A percentile compares a stretch with the other conserved stretches of the same genome.
These are phyloP conservation scores for Colletotrichum theobromicola DNA, from an alignment of 2,329 filamentous ascomycete genomes.

Conservation along the genomic window DNA sequence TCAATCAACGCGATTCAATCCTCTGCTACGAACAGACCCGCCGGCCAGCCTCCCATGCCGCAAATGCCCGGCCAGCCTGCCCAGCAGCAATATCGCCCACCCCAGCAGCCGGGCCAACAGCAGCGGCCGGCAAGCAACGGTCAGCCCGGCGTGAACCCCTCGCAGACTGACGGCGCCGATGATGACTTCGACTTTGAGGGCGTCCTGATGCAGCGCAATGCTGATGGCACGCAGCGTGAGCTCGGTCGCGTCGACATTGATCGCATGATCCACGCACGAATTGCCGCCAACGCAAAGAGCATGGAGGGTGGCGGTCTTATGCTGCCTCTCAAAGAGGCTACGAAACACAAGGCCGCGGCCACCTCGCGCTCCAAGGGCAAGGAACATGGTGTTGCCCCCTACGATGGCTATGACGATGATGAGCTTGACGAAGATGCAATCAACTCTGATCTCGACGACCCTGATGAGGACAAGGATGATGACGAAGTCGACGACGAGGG, in stretches of 20 bases:
- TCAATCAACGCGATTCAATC: constrained; percentile 69
- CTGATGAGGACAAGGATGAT: constrained; percentile 83
- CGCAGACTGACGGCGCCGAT: constrained; percentile 75
- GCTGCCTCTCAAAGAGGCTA: constrained; percentile 69
- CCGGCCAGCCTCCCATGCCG: constrained; percentile 35
- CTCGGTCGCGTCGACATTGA: constrained; percentile 71
- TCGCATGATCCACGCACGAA: constrained; percentile 69
- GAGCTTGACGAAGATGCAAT: constrained; percentile 91
- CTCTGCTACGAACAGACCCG: constrained; percentile 32
- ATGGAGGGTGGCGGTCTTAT: constrained; percentile 81
- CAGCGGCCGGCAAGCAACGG: constrained; percentile 26
- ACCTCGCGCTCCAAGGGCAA: constrained; percentile 21
- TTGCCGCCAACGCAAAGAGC: constrained; percentile 68
- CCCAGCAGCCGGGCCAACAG: constrained; percentile 33
- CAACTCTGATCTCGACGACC: constrained; percentile 96
- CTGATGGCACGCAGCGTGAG: constrained; percentile 58
- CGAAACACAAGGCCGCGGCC: constrained; percentile 35
- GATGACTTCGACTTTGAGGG: constrained; percentile 63
- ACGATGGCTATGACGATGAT: constrained; percentile 69
- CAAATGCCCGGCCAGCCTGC: constrained; percentile 28
- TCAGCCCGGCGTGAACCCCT: constrained; percentile 28
- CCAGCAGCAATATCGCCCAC: constrained; percentile 28
- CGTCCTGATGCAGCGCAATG: constrained; percentile 62
- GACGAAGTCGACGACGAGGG: constrained; percentile 88
- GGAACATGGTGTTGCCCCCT: constrained; percentile 47